Evolutionary conservation across 306 rosid genomes (phyloP).

Genomic region (Benincasa hispida): DNA sequence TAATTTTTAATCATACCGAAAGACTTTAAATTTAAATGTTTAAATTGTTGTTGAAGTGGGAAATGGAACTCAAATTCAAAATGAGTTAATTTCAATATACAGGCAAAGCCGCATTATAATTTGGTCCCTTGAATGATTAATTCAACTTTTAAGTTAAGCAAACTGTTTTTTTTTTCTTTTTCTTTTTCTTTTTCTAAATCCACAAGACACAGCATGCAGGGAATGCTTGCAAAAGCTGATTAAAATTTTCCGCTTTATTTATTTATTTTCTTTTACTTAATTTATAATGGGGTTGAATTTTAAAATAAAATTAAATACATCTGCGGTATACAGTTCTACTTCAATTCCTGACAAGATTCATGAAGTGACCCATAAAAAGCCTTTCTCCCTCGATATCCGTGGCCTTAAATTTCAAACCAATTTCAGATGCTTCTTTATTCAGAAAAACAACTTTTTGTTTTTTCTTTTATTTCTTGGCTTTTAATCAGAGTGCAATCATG

Average conservation of each 20-base stretch:
- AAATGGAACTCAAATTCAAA: not conserved
- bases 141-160: not conserved
- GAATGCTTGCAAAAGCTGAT: not conserved
- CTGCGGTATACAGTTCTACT: not conserved
- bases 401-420: not conserved
- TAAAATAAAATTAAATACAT: not conserved
- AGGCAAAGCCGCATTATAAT: not conserved
- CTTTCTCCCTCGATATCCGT: not conserved
- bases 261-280: not conserved
- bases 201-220: not conserved
- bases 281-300: not conserved
- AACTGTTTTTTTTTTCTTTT: not conserved
- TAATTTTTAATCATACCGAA: too few relatives aligned
- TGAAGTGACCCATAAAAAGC: not conserved
- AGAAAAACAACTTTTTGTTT: not conserved
- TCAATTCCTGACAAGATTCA: slow-evolving; percentile 2
- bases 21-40: not conserved
- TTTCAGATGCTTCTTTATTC: not conserved
- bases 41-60: not conserved
- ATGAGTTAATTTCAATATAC: not conserved
- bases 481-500: slow-evolving; percentile 2
- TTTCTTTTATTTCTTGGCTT: not conserved
- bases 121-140: not conserved
- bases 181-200: not conserved
- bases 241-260: not conserved